Evolutionary conservation across 495 filamentous ascomycete genomes (phyloP).

Genomic region (Alectoria sarmentosa): DNA sequence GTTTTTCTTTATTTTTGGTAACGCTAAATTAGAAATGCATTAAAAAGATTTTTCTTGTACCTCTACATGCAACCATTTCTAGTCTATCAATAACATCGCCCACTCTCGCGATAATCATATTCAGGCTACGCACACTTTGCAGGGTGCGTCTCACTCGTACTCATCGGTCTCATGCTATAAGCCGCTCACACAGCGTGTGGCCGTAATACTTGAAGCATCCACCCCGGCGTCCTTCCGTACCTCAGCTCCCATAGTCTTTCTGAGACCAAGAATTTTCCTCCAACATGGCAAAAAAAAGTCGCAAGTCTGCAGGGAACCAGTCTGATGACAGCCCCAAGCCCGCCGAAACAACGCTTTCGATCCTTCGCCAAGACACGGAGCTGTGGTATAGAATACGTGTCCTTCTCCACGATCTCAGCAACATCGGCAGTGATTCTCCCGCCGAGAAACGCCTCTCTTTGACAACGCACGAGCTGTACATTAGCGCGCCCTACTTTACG

Average conservation of each 20-base stretch:
- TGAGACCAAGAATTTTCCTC: background rate
- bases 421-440: slow-evolving; percentile 14
- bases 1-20: too few species aligned
- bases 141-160: too few species aligned
- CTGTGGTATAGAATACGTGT: slow-evolving; percentile 21
- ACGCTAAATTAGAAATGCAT: too few species aligned
- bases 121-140: too few species aligned
- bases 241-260: background rate
- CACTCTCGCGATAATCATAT: too few species aligned
- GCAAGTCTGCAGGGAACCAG: background rate
- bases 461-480: slow-evolving; percentile 30
- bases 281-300: background rate
- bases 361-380: slow-evolving; percentile 9
- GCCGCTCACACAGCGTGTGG: too few species aligned
- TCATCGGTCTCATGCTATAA: too few species aligned
- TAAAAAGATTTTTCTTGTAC: too few species aligned
- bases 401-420: slow-evolving; percentile 22
- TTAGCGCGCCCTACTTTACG: slow-evolving; percentile 30
- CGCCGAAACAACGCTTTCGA: background rate
- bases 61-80: too few species aligned
- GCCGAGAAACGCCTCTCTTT: slow-evolving; percentile 24
- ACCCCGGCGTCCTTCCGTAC: too few species aligned
- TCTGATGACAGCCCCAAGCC: background rate
- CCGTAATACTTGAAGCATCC: too few species aligned
- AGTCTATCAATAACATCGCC: too few species aligned